phyloP scores from a whole-genome alignment of 2,329 filamentous ascomycete species.

The Penicillium sp. region DNA sequence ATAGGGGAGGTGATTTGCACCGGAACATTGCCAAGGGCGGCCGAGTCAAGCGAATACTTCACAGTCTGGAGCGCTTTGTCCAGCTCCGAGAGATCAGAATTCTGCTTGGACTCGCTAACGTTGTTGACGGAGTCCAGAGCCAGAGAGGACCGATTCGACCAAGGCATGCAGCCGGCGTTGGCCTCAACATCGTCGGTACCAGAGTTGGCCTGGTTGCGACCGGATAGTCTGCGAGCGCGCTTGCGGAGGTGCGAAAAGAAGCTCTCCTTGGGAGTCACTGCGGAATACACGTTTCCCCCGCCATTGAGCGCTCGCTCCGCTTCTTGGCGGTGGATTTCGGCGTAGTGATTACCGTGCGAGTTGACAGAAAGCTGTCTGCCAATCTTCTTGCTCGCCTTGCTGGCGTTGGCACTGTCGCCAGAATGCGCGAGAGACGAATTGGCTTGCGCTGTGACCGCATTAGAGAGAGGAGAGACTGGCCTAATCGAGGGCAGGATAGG shows the following conservation, averaged over 20 bases:
- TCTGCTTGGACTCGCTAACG: constrained; percentile 38
- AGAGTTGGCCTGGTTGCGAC: constrained; percentile 75
- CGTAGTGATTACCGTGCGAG: constrained; percentile 89
- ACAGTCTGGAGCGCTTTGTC: constrained; percentile 55
- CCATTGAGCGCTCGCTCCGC: constrained; percentile 85
- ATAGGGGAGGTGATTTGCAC: constrained; percentile 27
- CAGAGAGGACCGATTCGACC: constrained; percentile 79
- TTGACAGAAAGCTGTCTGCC: constrained; percentile 86
- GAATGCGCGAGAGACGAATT: constrained; percentile 55
- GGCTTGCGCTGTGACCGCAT: constrained; percentile 81
- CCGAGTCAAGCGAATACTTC: constrained; percentile 49
- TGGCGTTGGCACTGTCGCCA: no score
- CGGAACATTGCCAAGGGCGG: constrained; percentile 31
- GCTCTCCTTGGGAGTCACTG: constrained; percentile 82
- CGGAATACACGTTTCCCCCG: constrained; percentile 58
- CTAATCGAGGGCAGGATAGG: constrained; percentile 89
- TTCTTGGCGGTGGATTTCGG: constrained; percentile 76
- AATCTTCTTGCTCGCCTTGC: constrained; percentile 59
- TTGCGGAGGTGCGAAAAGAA: constrained; percentile 98
- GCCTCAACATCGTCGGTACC: constrained; percentile 83
- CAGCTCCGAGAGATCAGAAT: constrained; percentile 50
- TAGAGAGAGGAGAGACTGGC: constrained; percentile 91
- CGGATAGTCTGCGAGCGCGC: constrained; percentile 81
- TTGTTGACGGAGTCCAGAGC: constrained; percentile 63
- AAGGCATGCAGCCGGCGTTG: constrained; percentile 83